Conservation (phyloP, 139 green algal genomes). For the Ostreobium quekettii region DNA sequence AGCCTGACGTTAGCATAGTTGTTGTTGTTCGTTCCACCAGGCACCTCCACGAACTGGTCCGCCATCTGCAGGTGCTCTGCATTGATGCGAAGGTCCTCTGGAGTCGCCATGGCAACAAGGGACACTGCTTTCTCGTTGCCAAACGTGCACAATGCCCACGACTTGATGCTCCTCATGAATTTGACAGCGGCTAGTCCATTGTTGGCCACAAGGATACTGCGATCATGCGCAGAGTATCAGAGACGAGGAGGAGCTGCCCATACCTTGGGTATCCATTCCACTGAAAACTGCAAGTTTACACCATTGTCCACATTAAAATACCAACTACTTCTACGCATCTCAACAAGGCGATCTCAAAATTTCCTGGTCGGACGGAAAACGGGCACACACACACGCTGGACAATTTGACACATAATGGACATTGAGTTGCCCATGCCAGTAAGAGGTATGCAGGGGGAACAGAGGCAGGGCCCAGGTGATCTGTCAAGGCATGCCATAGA, state of each 20-base stretch:
- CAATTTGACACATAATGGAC: neutral
- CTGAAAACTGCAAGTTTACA: too few species aligned
- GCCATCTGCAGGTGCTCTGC: constrained; percentile 93
- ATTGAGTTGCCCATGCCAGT: too few species aligned
- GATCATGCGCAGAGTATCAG: neutral
- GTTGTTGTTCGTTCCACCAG: constrained; percentile 94
- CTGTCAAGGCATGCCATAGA: too few species aligned
- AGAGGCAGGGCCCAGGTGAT: too few species aligned
- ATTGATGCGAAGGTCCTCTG: constrained; percentile 89
- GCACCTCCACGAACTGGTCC: constrained; percentile 96
- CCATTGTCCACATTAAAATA: too few species aligned
- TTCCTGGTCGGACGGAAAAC: neutral
- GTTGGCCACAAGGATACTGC: constrained; percentile 87
- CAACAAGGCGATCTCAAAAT: neutral
- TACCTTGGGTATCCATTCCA: too few species aligned
- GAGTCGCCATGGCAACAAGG: constrained; percentile 90
- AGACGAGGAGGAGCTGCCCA: too few species aligned
- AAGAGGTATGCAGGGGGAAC: too few species aligned
- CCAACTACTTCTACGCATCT: too few species aligned
- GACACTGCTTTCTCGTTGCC: constrained; percentile 54
- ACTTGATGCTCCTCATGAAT: constrained; percentile 88
- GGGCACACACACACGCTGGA: neutral
- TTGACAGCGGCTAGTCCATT: constrained; percentile 94
- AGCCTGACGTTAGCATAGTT: constrained; percentile 98
- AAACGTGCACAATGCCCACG: constrained; percentile 65